Evolutionary conservation across 352 stramenopile species (phyloP), one percentile per base, ranked within the genome.

Genomic region (Phytophthora pinifolia): DNA sequence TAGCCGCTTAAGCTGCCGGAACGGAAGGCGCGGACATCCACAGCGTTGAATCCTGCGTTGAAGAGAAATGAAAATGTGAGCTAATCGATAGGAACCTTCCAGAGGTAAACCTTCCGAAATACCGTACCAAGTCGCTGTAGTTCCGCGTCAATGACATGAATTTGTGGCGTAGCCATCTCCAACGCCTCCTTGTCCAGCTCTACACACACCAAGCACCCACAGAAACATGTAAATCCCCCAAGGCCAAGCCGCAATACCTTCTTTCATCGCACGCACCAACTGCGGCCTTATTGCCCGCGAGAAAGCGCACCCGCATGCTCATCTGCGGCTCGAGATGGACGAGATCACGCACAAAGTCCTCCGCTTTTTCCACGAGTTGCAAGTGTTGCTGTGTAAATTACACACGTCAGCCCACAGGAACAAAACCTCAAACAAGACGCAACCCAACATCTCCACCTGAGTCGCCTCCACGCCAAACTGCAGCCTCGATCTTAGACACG

Each of bases 401-500:
- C 38, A 25, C 10, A 52, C 27, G 13, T 38, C 15, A 55, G 14
- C 10, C 43, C 2, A 9, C 17, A n/a, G 1, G 9, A 45, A 32
- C 15, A 34, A 4, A 48, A 34, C 41, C 33, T 9, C 34, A 5
- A 29, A 46, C 22, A 6, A 15, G 29, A 39, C 9, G 13, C 20
- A 25, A 3, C 20, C 42, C 6, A 52, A 32, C 9, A 76, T 67
- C 30, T 78, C 70, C 39, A 96, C 83, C 54, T 89, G 59, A 0
- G 88, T 96, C 6, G 96, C 96, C 43, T 92, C 62, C 1, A 99
- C 91, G 36, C 96, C 96, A 61, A 98, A 96, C 6, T 95, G 92
- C 33, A 99, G 70, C 31, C 96, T 80, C 20, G 93, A 98, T 20
- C 96, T 78, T 45, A 99, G 62, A 76, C 96, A 99, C 7, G 96